phyloP scores from a whole-genome alignment of 1,284 basidiomycete genomes.

The Earliella scabrosa region DNA sequence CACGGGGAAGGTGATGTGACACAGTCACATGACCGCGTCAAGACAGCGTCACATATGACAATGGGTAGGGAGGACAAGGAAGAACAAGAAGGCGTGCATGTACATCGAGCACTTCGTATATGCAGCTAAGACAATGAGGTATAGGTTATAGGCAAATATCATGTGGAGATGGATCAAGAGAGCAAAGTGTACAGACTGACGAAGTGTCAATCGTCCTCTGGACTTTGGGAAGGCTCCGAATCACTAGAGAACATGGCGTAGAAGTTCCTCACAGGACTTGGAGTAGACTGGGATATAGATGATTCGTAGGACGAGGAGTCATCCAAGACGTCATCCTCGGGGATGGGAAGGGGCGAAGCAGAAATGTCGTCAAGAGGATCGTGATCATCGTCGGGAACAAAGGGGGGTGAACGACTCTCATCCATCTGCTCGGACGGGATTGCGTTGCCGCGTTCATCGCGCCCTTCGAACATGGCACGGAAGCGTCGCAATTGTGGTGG shows the following conservation, averaged over 20 bases:
- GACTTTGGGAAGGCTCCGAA: neutral
- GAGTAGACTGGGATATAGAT: neutral
- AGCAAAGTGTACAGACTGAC: too few species aligned
- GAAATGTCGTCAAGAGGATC: neutral
- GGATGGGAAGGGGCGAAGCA: neutral
- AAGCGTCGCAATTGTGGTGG: conserved; percentile 17
- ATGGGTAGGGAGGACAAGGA: neutral
- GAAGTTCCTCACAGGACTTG: neutral
- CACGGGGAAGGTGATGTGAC: conserved; percentile 1
- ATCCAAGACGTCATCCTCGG: neutral
- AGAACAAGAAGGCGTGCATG: too few species aligned
- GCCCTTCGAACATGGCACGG: conserved; percentile 18
- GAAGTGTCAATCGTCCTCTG: too few species aligned
- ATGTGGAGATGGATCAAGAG: too few species aligned
- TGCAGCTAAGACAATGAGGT: too few species aligned
- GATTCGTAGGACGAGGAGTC: neutral
- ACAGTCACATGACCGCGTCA: conserved; percentile 1
- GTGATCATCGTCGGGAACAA: neutral
- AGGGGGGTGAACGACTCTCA: neutral
- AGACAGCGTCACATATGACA: neutral
- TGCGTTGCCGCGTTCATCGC: conserved; percentile 17
- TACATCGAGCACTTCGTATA: too few species aligned
- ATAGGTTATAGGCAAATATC: too few species aligned
- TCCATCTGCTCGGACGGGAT: neutral
- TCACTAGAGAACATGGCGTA: conserved; percentile 1